phyloP scores from a whole-genome alignment of 768 basidiomycete genomes.

The Lactarius trivialis region DNA sequence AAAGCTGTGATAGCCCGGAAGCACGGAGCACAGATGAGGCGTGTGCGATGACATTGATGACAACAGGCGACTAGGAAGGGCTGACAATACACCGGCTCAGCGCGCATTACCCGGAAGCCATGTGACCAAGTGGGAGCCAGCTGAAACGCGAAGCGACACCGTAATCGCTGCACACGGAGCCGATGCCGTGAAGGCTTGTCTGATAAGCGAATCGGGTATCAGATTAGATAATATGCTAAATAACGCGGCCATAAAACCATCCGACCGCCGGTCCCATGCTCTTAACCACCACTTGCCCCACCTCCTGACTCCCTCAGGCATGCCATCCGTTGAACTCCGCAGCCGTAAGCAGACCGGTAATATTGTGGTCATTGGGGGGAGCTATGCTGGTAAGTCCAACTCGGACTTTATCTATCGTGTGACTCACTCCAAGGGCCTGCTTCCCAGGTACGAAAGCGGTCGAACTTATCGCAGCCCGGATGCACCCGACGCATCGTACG shows the following conservation, averaged over 20 bases:
- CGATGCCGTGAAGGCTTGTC: not conserved
- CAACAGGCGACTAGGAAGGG: not conserved
- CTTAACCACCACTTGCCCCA: not conserved
- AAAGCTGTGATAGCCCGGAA: too few species aligned
- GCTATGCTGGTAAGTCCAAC: constrained; percentile 29
- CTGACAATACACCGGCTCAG: not conserved
- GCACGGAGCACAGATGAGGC: not conserved
- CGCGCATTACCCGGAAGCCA: not conserved
- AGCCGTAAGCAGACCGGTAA: constrained; percentile 23
- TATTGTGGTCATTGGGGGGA: constrained; percentile 33
- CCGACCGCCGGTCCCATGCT: not conserved
- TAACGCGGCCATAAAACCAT: not conserved
- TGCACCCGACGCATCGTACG: constrained; percentile 27
- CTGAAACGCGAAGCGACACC: too few species aligned
- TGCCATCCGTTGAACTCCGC: constrained; percentile 1
- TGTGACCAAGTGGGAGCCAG: too few species aligned
- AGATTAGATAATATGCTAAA: not conserved
- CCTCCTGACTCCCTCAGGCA: not conserved
- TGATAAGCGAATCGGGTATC: not conserved
- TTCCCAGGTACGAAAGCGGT: constrained; percentile 23
- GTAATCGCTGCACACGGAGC: not conserved
- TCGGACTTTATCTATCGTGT: not conserved
- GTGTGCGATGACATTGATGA: not conserved
- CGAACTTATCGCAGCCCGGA: constrained; percentile 24
- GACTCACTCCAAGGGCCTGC: not conserved